phyloP scores from a whole-genome alignment of 352 stramenopile species.

The Phytophthora sojae region DNA sequence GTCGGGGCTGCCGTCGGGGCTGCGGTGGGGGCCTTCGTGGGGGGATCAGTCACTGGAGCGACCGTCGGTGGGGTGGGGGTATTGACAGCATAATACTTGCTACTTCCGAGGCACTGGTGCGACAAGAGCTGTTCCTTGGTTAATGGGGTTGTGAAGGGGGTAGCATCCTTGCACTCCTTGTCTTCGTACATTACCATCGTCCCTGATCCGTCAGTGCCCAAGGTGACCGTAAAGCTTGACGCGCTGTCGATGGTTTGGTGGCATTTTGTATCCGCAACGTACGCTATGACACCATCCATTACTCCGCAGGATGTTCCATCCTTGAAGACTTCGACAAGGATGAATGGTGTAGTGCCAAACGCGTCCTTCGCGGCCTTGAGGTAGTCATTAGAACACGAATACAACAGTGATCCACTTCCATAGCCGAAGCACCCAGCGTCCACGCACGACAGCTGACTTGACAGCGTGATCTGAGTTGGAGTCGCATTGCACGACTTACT shows the following conservation, averaged over 20 bases:
- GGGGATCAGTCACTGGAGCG: not conserved
- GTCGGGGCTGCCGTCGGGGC: too few species aligned
- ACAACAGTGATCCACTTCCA: too few species aligned
- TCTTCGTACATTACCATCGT: not conserved
- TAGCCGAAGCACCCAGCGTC: too few species aligned
- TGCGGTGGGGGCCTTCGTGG: not conserved
- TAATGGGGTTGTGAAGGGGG: not conserved
- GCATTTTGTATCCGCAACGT: not conserved
- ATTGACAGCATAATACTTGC: not conserved
- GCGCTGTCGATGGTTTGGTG: not conserved
- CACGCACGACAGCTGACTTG: too few species aligned
- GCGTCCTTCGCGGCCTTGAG: not conserved
- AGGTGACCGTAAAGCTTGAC: constrained; percentile 2
- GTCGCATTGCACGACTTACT: too few species aligned
- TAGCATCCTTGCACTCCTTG: not conserved
- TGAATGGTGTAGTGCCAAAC: not conserved
- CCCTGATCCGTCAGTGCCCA: not conserved
- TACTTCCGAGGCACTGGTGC: constrained; percentile 2
- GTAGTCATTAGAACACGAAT: not conserved
- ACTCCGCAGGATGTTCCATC: not conserved
- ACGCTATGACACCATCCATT: not conserved
- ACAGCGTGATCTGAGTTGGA: too few species aligned
- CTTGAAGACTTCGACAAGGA: not conserved
- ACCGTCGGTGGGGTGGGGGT: not conserved
- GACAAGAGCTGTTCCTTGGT: not conserved